These are phyloP conservation scores for Zostera marina DNA, from an alignment of 116 monocot genomes.

Conservation along the genomic window DNA sequence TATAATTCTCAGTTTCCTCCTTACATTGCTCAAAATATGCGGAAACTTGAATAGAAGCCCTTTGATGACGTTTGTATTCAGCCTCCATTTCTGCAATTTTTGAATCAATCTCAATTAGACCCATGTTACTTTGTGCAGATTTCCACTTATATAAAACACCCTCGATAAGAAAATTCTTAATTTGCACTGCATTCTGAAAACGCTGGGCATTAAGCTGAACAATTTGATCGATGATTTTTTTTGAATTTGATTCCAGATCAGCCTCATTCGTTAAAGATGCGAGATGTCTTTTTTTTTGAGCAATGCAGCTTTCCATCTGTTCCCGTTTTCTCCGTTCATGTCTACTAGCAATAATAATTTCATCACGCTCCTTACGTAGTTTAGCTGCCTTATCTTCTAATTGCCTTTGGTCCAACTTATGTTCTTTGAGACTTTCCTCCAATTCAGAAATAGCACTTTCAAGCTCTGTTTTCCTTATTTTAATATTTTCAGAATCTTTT, in stretches of 20 bases:
- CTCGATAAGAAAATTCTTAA: constrained; percentile 66
- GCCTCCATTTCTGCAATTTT: constrained; percentile 81
- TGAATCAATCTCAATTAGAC: constrained; percentile 56
- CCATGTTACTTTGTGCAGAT: constrained; percentile 53
- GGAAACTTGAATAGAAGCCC: constrained; percentile 54
- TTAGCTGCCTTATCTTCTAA: constrained; percentile 69
- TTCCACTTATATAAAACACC: constrained; percentile 55
- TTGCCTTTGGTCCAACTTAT: constrained; percentile 55
- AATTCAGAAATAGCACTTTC: constrained; percentile 36
- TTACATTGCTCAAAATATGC: constrained; percentile 59
- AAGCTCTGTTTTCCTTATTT: constrained; percentile 34
- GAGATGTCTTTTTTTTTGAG: constrained; percentile 65
- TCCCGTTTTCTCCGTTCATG: constrained; percentile 47
- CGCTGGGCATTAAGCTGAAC: constrained; percentile 38
- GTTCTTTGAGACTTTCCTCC: constrained; percentile 36
- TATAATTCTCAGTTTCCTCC: constrained; percentile 39
- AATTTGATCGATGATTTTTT: constrained; percentile 54
- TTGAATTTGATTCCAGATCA: constrained; percentile 44
- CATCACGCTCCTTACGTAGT: constrained; percentile 61
- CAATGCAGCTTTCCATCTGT: constrained; percentile 61
- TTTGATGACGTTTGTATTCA: constrained; percentile 63
- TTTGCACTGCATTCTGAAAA: constrained; percentile 43
- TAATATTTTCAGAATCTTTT: constrained; percentile 52
- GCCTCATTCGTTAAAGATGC: constrained; percentile 55
- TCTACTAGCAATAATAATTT: constrained; percentile 30